Base-by-base conservation (phyloP, 257 asterid species). In the Solanum lignicaule region DNA sequence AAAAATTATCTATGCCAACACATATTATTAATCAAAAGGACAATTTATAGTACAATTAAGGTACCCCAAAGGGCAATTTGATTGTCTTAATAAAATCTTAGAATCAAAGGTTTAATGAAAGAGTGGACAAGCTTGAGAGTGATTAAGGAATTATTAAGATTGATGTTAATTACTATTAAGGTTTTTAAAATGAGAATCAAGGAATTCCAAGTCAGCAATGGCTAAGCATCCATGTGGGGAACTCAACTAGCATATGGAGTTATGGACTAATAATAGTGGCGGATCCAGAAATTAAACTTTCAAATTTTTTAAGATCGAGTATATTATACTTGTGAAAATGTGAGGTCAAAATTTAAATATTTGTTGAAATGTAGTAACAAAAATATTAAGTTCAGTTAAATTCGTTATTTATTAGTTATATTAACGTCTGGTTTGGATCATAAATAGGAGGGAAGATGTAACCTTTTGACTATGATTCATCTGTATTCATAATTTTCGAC, bases 71-170 rank as follows among this genome's bases (percentile, higher is more conserved):
- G 88, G 88, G 87, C 68, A 65, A 31, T 11, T 72, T 23, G 13
- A 33, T 76, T 27, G 76, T 58, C 85, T 68, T 46, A 25, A 88
- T 46, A 25, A 85, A 31, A 65, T 29, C 27, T 43, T 69, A 86
- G 29, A 87, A 68, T 87, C 39, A 85, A 82, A 83, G 60, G 31
- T 84, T 89, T 87, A 21, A 43, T 31, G 76, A 66, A 66, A 72
- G 68, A 72, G 69, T 74, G 85, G 79, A 73, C 84, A 25, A 85
- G 23, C n/a, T 16, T 29, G 21, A 68, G 39, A 78, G 87, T 88
- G 84, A 88, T 87, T 88, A 76, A 7, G 83, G 39, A 32, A 88
- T 88, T 75, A 89, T 84, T 75, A 82, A 2, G 69, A 7, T 25
- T 18, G 62, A 76, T 84, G 73, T n/a, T 36, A 85, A 76, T n/a